Conservation (phyloP, 2,329 filamentous ascomycete genomes). For the Verticillium dahliae region DNA sequence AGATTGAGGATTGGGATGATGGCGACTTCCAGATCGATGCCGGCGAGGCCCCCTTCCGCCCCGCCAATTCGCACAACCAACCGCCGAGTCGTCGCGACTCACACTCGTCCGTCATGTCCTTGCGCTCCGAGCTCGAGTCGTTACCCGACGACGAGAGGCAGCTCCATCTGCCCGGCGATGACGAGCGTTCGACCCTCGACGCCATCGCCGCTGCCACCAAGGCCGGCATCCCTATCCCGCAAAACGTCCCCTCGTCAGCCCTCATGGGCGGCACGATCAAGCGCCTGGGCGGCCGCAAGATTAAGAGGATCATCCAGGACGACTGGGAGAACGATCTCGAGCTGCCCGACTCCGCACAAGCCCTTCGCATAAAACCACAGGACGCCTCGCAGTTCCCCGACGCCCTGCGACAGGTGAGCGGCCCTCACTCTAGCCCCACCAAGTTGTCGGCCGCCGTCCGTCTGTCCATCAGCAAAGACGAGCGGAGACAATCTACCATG, state of each 20-base stretch:
- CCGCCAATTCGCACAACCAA: constrained; percentile 32
- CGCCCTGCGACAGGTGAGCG: constrained; percentile 59
- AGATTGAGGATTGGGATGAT: constrained; percentile 74
- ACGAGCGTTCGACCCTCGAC: constrained; percentile 75
- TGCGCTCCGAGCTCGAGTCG: constrained; percentile 76
- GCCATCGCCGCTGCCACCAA: constrained; percentile 82
- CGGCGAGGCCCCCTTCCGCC: constrained; percentile 56
- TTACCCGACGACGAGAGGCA: constrained; percentile 79
- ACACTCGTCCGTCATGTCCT: constrained; percentile 73
- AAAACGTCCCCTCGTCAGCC: constrained; percentile 81
- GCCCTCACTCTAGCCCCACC: constrained; percentile 44
- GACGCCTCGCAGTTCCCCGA: constrained; percentile 60
- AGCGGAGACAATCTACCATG: constrained; percentile 21
- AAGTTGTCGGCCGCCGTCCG: constrained; percentile 24
- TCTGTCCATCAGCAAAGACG: constrained; percentile 19
- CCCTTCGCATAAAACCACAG: constrained; percentile 58
- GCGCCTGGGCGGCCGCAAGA: constrained; percentile 69
- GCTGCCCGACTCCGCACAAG: constrained; percentile 51
- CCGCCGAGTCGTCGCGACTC: constrained; percentile 61
- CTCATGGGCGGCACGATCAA: constrained; percentile 91
- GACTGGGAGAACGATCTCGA: constrained; percentile 79
- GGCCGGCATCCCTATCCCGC: constrained; percentile 86
- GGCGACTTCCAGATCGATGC: constrained; percentile 67
- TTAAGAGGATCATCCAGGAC: constrained; percentile 67
- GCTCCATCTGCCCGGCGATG: constrained; percentile 75